phyloP scores from a whole-genome alignment of 2,329 filamentous ascomycete species.

The Sclerotinia spermophila region DNA sequence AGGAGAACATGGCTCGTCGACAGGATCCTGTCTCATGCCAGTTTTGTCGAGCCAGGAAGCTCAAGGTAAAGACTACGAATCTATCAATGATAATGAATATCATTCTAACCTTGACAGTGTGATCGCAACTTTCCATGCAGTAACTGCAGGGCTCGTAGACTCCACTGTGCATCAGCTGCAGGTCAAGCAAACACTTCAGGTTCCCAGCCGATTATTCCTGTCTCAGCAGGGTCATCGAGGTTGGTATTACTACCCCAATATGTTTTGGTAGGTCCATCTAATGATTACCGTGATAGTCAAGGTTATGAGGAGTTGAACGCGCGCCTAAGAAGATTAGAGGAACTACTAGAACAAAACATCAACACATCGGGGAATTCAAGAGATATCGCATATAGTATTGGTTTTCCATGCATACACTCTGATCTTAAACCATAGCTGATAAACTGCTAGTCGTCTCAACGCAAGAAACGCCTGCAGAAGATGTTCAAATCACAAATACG shows the following conservation, averaged over 20 bases:
- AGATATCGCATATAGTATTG: not conserved
- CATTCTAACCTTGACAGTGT: conserved; percentile 22
- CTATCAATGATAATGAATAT: not conserved
- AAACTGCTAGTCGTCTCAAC: not conserved
- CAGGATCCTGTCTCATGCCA: conserved; percentile 32
- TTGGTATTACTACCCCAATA: not conserved
- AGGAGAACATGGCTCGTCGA: conserved; percentile 20
- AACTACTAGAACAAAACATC: conserved; percentile 17
- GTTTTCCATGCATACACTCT: not conserved
- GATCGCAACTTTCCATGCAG: conserved; percentile 30
- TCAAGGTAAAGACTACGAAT: conserved; percentile 2
- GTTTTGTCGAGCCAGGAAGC: conserved; percentile 30
- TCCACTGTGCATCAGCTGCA: conserved; percentile 7
- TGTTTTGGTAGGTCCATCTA: not conserved
- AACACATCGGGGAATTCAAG: not conserved
- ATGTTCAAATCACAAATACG: conserved; percentile 9
- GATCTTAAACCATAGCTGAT: not conserved
- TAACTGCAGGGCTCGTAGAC: conserved; percentile 28
- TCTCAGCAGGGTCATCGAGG: not conserved
- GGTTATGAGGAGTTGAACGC: conserved; percentile 24
- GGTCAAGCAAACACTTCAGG: not conserved
- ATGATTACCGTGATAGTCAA: conserved; percentile 17
- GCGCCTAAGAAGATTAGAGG: conserved; percentile 24
- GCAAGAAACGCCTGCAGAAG: conserved; percentile 6
- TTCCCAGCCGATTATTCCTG: not conserved